Base-by-base conservation (phyloP, 2,329 filamentous ascomycete genomes). In the Aspergillus japonicus region DNA sequence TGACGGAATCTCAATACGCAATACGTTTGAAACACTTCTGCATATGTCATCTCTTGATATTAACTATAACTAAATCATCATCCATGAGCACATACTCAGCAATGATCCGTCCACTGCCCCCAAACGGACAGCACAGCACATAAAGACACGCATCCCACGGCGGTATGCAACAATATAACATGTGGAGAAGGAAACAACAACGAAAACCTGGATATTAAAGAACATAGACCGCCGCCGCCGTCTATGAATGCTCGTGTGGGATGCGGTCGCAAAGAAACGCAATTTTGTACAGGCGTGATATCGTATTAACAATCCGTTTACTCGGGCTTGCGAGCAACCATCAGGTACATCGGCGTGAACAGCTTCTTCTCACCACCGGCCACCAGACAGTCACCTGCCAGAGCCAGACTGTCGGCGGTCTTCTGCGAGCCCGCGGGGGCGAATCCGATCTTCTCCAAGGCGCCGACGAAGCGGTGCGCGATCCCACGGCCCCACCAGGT, bases 271-370 rank as follows among this genome's bases (percentile, higher is more conserved):
- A 57, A 54, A 54, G 42, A 14, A 42, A 12, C 35, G 50, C 29
- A 52, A 42, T 49, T 64, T 61, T 65, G 54, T 65, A 62, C 54
- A 66, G 56, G 44, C 60, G 53, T 63, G 14, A 44, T 57, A 42
- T 58, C 50, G 55, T 44, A 50, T 52, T 50, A 60, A 35, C 29
- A 12, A 47, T 29, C 35, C 26, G 33, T 62, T 72, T 74, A 76
- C 72, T 77, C 72, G 47, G 94, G 92, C 84, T 97, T 97, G 79
- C 91, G 87, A 62, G 87, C 94, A 61, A 97, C 86, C 91, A 97
- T 97, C 73, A 98, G 82, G 80, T 96, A 97, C 94, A 98, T 98
- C 58, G 94, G 94, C 1, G 94, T 98, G 80, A 98, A 98, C n/a
- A 98, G 85, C 77, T 96, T 90, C 81, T 93, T 84, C 75, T 87